Base-by-base conservation (phyloP, 306 rosid genomes). In the Lathyrus tuberosus region DNA sequence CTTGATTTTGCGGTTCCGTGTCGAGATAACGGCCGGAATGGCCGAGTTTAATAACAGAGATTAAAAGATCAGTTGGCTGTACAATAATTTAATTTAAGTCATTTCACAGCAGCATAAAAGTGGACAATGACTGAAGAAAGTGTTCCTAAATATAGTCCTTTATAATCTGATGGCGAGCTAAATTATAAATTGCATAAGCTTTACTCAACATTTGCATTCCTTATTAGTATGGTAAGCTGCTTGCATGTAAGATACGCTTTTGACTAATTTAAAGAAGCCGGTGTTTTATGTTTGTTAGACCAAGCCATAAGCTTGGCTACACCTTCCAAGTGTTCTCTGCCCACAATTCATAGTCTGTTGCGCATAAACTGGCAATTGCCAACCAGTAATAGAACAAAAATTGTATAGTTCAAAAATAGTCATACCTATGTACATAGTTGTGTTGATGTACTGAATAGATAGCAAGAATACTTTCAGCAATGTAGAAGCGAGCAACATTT, bases 391-490 rank as follows among this genome's bases (percentile, higher is more conserved):
- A 65, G 54, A 68, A 47, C 48, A 12, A 70, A 60, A 70, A 44
- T 26, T 53, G 76, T 54, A 67, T 33, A 8, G 44, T 60, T 30
- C 22, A 69, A 61, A 11, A 69, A 71, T 24, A 47, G 67, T 14
- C 68, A 62, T 85, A 95, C 99, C 99, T 89, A 76, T 95, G 99
- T 68, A 95, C 84, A 75, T 95, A 95, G 69, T 86, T 95, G 87
- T 95, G 91, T 76, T 87, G 97, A 86, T 95, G 99, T 81, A 95
- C 91, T 26, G 97, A 91, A 73, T 95, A 85, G 67, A 95, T 95
- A 24, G 99, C 99, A 60, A 95, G 88, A 81, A 91, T 79, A 85
- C 99, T 89, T 88, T 95, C 96, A n/a, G 91, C 99, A 30, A 91
- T 91, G 83, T 95, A 95, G 83, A 95, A 95, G 14, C 96, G 83